phyloP scores from a whole-genome alignment of 805 yeast species.

The Candida sakaeoensis region DNA sequence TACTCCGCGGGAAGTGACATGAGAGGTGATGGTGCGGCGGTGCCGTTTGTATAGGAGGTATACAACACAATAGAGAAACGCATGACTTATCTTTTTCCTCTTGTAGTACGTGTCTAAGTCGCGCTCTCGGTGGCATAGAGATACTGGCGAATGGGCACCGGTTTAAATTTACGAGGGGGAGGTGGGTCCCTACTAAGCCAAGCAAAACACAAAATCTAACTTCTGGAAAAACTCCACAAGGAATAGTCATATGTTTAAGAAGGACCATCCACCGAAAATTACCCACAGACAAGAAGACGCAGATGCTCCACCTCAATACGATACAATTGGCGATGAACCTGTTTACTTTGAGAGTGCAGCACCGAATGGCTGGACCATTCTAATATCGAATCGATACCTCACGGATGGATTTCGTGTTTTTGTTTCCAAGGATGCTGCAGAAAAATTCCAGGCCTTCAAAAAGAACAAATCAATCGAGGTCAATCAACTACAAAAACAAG shows the following conservation, averaged over 20 bases:
- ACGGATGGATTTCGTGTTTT: conserved; percentile 6
- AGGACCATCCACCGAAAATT: conserved; percentile 3
- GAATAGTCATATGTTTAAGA: background rate
- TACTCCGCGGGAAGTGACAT: conserved; percentile 73
- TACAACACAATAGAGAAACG: background rate
- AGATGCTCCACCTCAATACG: background rate
- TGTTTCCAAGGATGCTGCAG: conserved; percentile 9
- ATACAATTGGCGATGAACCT: background rate
- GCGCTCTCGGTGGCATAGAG: background rate
- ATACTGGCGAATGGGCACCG: too few species aligned
- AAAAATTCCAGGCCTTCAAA: conserved; percentile 8
- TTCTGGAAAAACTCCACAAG: too few species aligned
- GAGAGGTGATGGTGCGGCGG: conserved; percentile 85
- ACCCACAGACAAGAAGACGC: conserved; percentile 1
- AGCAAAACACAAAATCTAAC: background rate
- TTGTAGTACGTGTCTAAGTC: conserved; percentile 3
- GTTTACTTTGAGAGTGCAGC: conserved; percentile 2
- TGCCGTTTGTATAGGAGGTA: conserved; percentile 31
- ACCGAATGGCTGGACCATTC: conserved; percentile 4
- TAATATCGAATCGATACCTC: conserved; percentile 6
- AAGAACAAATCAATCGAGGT: conserved; percentile 7
- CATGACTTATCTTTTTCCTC: background rate
- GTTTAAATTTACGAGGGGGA: background rate
- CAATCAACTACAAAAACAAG: conserved; percentile 4
- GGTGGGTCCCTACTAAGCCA: background rate